Evolutionary conservation across 1,139 yeast species (phyloP).

Genomic region (Debaryomyces udenii): DNA sequence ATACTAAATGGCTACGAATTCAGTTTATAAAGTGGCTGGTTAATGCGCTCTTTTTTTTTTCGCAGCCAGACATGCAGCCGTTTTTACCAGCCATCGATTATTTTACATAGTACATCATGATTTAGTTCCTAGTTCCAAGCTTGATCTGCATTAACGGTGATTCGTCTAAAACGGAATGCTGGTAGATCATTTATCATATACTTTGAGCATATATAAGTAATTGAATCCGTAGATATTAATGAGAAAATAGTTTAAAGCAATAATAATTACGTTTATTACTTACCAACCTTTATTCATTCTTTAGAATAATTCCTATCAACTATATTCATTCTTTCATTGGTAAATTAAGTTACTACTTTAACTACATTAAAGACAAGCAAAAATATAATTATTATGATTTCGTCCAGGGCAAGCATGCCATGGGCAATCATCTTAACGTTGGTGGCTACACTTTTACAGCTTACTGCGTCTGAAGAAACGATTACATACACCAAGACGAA

Average conservation of each 20-base stretch:
- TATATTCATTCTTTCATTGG: no score
- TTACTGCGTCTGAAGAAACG: conserved; percentile 18
- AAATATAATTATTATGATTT: background rate
- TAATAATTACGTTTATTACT: no score
- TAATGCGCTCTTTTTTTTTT: conserved; percentile 1
- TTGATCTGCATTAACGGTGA: background rate
- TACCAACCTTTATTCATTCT: no score
- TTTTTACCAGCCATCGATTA: conserved; percentile 5
- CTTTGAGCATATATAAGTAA: background rate
- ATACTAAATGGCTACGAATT: background rate
- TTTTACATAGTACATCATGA: background rate
- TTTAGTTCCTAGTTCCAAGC: conserved; percentile 1
- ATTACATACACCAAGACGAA: conserved; percentile 36
- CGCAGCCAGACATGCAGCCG: conserved; percentile 7
- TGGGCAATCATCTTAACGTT: conserved; percentile 1
- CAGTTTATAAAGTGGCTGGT: conserved; percentile 2
- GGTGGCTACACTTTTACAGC: conserved; percentile 1
- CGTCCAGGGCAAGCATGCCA: background rate
- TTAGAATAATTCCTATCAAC: no score
- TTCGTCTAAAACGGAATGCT: background rate
- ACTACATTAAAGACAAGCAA: no score
- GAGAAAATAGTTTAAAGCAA: no score
- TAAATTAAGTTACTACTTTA: no score
- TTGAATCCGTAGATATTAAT: background rate
- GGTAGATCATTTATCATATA: background rate